These are phyloP conservation scores for Bassia scoparia DNA, from an alignment of 148 eudicot species.

Conservation along the genomic window DNA sequence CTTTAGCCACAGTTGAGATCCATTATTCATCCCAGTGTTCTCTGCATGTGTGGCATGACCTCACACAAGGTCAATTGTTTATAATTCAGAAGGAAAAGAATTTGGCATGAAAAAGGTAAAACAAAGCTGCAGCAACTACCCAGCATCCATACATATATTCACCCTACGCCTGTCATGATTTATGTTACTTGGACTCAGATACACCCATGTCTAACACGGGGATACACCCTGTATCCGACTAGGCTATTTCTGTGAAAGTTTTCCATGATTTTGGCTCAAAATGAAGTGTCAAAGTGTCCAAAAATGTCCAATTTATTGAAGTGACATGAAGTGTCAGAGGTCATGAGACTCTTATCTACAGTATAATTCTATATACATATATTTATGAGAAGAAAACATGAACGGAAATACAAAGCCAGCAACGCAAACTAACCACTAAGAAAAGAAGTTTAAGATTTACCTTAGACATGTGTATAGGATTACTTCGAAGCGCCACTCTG, in stretches of 20 bases:
- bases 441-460: constrained; percentile 23
- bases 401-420: not conserved
- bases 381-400: too few species aligned
- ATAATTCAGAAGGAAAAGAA: not conserved
- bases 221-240: too few species aligned
- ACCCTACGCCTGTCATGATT: not conserved
- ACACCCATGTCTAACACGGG: too few species aligned
- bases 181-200: too few species aligned
- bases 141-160: not conserved
- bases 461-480: constrained; percentile 31
- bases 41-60: constrained; percentile 29
- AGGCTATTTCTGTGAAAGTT: too few species aligned
- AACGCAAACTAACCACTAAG: not conserved
- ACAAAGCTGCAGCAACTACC: not conserved
- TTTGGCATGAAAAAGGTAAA: not conserved
- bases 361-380: too few species aligned
- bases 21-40: constrained; percentile 23
- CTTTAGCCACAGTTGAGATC: constrained; percentile 30
- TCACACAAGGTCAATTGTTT: constrained; percentile 32
- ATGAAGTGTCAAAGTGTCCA: too few species aligned
- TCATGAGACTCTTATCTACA: not conserved
- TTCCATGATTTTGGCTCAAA: too few species aligned
- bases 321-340: too few species aligned
- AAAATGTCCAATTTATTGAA: too few species aligned
- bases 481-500: constrained; percentile 36